Conservation (phyloP, 768 basidiomycete species). For the Rickenella mellea region DNA sequence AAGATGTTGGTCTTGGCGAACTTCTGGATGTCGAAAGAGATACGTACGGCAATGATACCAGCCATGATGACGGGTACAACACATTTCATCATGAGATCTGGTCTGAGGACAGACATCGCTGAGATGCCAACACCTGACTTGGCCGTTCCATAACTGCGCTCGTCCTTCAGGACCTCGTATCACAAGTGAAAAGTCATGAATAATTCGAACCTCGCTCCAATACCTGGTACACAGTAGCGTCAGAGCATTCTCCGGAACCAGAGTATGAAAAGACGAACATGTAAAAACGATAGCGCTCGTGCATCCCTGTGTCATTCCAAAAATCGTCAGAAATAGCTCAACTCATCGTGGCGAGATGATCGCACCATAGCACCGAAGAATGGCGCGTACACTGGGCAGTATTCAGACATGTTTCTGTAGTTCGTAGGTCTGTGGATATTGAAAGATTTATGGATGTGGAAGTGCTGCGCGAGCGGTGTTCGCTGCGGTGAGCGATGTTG, state of each 20-base stretch:
- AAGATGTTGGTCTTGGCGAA: not conserved
- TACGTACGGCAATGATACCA: slow-evolving; percentile 97
- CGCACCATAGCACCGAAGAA: slow-evolving; percentile 96
- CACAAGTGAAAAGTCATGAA: not conserved
- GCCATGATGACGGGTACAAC: slow-evolving; percentile 98
- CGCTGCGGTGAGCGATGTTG: too few species aligned
- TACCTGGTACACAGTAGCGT: slow-evolving; percentile 36
- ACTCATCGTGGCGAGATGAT: slow-evolving; percentile 4
- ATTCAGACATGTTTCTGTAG: slow-evolving; percentile 49
- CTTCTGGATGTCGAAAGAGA: not conserved
- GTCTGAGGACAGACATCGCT: slow-evolving; percentile 95
- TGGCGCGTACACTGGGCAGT: slow-evolving; percentile 92
- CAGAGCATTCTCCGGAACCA: not conserved
- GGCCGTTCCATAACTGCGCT: slow-evolving; percentile 87
- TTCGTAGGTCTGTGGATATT: too few species aligned
- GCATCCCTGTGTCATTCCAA: slow-evolving; percentile 57
- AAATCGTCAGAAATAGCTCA: slow-evolving; percentile 6
- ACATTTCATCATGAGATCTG: slow-evolving; percentile 98
- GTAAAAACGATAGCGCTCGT: slow-evolving; percentile 97
- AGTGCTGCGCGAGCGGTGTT: too few species aligned
- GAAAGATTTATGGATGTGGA: too few species aligned
- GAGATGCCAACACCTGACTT: slow-evolving; percentile 98
- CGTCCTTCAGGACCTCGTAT: not conserved
- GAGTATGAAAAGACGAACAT: slow-evolving; percentile 34
- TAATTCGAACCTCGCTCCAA: slow-evolving; percentile 64